These are phyloP conservation scores for Cryptosporidium ryanae DNA, from an alignment of 169 alveolate species.

Conservation along the genomic window DNA sequence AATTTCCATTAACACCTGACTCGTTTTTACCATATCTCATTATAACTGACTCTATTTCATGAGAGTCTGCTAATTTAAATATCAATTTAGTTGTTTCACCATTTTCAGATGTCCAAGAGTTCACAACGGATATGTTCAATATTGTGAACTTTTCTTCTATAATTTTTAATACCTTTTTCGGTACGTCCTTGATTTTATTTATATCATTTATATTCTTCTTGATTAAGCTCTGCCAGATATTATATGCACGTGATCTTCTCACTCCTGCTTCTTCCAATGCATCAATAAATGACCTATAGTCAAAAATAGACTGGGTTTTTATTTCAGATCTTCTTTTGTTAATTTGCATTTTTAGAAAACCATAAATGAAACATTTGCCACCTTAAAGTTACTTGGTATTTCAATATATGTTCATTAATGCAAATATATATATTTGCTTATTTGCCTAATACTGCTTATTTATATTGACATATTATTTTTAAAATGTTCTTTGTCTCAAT, in stretches of 20 bases:
- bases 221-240: constrained; percentile 33
- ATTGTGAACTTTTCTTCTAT: constrained; percentile 36
- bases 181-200: constrained; percentile 19
- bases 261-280: constrained; percentile 35
- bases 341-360: neutral
- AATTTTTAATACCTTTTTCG: constrained; percentile 18
- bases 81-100: constrained; percentile 64
- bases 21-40: constrained; percentile 50
- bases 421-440: neutral
- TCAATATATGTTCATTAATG: neutral
- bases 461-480: too few species aligned
- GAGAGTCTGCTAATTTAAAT: constrained; percentile 63
- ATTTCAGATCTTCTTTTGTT: constrained; percentile 33
- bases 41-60: constrained; percentile 70
- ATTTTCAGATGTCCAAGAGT: constrained; percentile 43
- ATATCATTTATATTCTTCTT: constrained; percentile 26
- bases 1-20: neutral
- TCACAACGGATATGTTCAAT: constrained; percentile 2
- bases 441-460: too few species aligned
- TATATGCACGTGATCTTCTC: constrained; percentile 42
- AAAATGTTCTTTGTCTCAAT: too few species aligned
- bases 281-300: constrained; percentile 8
- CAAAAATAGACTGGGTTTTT: constrained; percentile 45
- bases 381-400: neutral
- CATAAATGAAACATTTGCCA: neutral